Conservation (phyloP, 2,329 filamentous ascomycete species). For the Macroventuria anomochaeta region DNA sequence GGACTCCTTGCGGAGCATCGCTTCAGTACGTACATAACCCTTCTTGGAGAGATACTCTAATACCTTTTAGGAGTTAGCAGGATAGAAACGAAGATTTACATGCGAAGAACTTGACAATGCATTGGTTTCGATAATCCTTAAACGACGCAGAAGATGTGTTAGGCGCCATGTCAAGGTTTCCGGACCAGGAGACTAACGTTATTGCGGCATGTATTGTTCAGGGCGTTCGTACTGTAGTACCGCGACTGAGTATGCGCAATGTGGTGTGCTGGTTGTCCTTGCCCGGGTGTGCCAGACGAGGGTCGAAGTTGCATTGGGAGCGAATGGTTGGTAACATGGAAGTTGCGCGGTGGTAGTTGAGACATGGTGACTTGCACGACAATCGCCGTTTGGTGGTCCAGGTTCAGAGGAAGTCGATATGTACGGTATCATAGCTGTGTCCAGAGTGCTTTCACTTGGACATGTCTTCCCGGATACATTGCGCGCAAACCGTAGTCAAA, state of each 20-base stretch:
- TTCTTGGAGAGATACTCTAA: conserved; percentile 97
- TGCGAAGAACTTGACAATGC: background rate
- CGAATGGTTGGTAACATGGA: background rate
- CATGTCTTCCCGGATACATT: background rate
- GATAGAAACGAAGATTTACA: background rate
- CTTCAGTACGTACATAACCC: conserved; percentile 90
- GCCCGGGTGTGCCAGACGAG: background rate
- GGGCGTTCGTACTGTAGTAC: background rate
- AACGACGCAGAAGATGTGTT: background rate
- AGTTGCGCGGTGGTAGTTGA: background rate
- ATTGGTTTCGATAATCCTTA: background rate
- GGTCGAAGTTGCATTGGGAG: background rate
- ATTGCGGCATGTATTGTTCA: background rate
- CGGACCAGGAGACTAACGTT: background rate
- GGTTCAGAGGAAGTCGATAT: background rate
- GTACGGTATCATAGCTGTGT: background rate
- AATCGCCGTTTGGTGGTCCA: background rate
- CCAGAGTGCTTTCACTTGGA: background rate
- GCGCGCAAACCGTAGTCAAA: background rate
- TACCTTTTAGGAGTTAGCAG: conserved; percentile 60
- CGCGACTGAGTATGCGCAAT: background rate
- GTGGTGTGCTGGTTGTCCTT: background rate
- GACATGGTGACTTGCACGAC: background rate
- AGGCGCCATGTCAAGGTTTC: background rate
- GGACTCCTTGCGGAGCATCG: conserved; percentile 89